phyloP scores from a whole-genome alignment of 106 monocot species.

The Dendrobium huoshanense region DNA sequence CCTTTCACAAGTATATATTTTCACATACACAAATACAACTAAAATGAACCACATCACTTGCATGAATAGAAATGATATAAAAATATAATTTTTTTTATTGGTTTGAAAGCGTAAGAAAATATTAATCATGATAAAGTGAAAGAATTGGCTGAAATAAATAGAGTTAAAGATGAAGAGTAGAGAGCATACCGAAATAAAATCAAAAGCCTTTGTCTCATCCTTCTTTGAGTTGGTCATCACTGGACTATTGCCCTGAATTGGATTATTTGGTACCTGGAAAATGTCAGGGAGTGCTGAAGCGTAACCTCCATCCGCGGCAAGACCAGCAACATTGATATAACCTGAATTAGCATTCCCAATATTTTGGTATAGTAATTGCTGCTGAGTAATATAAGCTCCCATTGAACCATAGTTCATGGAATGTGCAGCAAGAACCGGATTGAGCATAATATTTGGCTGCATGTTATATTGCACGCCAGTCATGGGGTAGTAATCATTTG shows the following conservation, averaged over 20 bases:
- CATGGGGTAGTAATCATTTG: constrained; percentile 28
- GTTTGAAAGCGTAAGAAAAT: no score
- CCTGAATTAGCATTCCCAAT: constrained; percentile 46
- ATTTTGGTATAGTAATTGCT: constrained; percentile 76
- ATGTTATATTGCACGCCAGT: constrained; percentile 48
- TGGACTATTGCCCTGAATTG: constrained; percentile 38
- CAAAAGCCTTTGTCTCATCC: constrained; percentile 91
- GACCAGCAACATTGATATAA: constrained; percentile 22
- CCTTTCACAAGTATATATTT: no score
- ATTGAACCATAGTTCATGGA: constrained; percentile 63
- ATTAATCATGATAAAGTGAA: background rate
- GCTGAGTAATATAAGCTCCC: constrained; percentile 64
- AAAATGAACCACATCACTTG: no score
- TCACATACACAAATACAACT: no score
- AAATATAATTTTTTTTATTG: no score
- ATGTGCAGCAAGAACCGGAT: constrained; percentile 45
- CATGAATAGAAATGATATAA: no score
- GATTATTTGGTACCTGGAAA: constrained; percentile 51
- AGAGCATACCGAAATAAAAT: constrained; percentile 84
- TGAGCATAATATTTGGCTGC: constrained; percentile 51
- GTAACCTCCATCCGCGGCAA: constrained; percentile 20
- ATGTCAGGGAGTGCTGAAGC: constrained; percentile 61
- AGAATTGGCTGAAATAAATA: background rate
- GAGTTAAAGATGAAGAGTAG: background rate
- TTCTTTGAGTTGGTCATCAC: constrained; percentile 47